Conservation (phyloP, 2,329 filamentous ascomycete genomes). For the Xylariaceae sp. region DNA sequence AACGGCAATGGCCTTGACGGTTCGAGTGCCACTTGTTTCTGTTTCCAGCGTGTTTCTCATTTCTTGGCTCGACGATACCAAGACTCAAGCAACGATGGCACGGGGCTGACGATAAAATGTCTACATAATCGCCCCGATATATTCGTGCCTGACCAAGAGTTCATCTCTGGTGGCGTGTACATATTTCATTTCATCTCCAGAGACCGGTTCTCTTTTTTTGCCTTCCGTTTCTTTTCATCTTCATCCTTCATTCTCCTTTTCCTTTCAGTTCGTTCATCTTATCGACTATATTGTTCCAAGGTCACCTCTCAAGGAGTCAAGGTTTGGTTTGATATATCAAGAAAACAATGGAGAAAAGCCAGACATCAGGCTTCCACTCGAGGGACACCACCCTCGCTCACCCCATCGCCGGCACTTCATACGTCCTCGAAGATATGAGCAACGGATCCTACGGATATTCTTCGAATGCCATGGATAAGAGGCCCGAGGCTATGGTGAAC, state of each 20-base stretch:
- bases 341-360: constrained; percentile 4
- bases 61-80: constrained; percentile 18
- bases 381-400: constrained; percentile 5
- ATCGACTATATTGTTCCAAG: not conserved
- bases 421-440: constrained; percentile 7
- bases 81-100: no score
- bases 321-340: not conserved
- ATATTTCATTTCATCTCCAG: constrained; percentile 13
- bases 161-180: constrained; percentile 3
- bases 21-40: constrained; percentile 6
- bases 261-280: constrained; percentile 1
- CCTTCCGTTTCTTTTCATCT: constrained; percentile 8
- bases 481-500: constrained; percentile 7
- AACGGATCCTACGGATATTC: constrained; percentile 7
- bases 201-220: constrained; percentile 16
- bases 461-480: constrained; percentile 9
- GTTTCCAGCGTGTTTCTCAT: constrained; percentile 18
- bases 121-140: constrained; percentile 15
- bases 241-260: constrained; percentile 10
- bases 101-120: constrained; percentile 2
- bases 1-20: no score
- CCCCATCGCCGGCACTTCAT: constrained; percentile 5
- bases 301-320: not conserved
- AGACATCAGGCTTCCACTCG: constrained; percentile 4
- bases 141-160: constrained; percentile 13